These are phyloP conservation scores for Helicocarpus griseus DNA, from an alignment of 2,329 filamentous ascomycete species.

Conservation along the genomic window DNA sequence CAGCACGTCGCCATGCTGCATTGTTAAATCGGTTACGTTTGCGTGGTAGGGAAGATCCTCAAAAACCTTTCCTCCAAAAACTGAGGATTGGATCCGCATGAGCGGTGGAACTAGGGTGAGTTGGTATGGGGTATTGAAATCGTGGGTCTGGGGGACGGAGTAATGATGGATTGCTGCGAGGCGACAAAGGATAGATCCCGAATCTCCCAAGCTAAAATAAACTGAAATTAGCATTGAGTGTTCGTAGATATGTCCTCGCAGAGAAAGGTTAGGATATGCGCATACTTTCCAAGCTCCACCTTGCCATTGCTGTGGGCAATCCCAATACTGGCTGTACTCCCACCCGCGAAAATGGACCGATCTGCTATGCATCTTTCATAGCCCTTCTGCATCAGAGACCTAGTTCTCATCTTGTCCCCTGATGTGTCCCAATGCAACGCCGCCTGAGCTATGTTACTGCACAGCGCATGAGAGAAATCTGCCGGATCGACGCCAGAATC, in stretches of 20 bases:
- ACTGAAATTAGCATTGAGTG: background rate
- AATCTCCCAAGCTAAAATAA: constrained; percentile 62
- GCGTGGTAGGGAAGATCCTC: constrained; percentile 79
- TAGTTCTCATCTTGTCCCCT: constrained; percentile 43
- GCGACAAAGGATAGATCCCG: constrained; percentile 79
- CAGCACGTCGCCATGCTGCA: constrained; percentile 88
- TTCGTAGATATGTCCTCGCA: background rate
- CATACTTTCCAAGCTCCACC: constrained; percentile 74
- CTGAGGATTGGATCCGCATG: constrained; percentile 66
- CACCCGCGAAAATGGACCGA: constrained; percentile 64
- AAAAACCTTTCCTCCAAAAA: constrained; percentile 74
- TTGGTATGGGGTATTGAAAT: constrained; percentile 96
- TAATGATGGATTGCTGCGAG: constrained; percentile 75
- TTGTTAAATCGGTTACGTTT: constrained; percentile 61
- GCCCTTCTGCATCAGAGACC: constrained; percentile 66
- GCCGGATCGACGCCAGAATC: constrained; percentile 88
- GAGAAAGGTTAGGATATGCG: background rate
- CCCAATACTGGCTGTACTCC: constrained; percentile 86
- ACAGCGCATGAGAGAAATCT: constrained; percentile 89
- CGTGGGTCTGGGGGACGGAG: constrained; percentile 83
- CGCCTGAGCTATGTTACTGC: constrained; percentile 79
- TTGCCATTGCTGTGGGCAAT: constrained; percentile 62
- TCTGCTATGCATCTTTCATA: constrained; percentile 77
- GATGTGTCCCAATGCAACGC: constrained; percentile 49
- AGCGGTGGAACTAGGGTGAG: constrained; percentile 76